These are phyloP conservation scores for Bombardia bombarda DNA, from an alignment of 495 filamentous ascomycete genomes.

Conservation along the genomic window DNA sequence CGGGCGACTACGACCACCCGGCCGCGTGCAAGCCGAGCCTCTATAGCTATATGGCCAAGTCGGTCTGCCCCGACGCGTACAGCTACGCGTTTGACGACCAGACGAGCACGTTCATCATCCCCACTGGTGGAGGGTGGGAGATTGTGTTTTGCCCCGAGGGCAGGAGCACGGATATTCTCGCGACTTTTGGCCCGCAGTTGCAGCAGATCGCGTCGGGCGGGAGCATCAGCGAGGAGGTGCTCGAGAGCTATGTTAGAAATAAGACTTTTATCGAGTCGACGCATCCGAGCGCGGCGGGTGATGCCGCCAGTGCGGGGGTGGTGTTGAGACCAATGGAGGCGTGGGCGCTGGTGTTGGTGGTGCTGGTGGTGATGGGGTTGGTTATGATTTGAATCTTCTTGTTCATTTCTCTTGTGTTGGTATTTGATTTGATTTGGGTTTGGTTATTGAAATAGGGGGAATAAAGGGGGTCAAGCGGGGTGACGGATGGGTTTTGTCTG, in stretches of 20 bases:
- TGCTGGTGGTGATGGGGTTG: neutral
- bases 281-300: neutral
- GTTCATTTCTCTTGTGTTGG: too few relatives aligned
- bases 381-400: neutral
- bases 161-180: conserved; percentile 60
- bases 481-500: too few relatives aligned
- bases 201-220: conserved; percentile 21
- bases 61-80: conserved; percentile 74
- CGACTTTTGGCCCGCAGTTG: conserved; percentile 38
- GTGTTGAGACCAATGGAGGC: neutral
- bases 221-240: conserved; percentile 2
- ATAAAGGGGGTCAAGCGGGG: too few relatives aligned
- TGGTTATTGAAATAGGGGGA: too few relatives aligned
- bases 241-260: conserved; percentile 13
- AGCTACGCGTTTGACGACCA: conserved; percentile 73
- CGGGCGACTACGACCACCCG: conserved; percentile 50
- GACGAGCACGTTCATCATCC: conserved; percentile 67
- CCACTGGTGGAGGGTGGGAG: conserved; percentile 63
- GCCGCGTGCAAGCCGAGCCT: conserved; percentile 49
- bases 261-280: conserved; percentile 16
- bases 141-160: conserved; percentile 69
- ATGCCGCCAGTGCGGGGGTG: neutral
- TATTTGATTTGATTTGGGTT: too few relatives aligned
- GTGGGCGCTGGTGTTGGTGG: neutral
- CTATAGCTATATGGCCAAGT: conserved; percentile 59